phyloP scores from a whole-genome alignment of 495 filamentous ascomycete genomes.

The Aspergillus hancockii region DNA sequence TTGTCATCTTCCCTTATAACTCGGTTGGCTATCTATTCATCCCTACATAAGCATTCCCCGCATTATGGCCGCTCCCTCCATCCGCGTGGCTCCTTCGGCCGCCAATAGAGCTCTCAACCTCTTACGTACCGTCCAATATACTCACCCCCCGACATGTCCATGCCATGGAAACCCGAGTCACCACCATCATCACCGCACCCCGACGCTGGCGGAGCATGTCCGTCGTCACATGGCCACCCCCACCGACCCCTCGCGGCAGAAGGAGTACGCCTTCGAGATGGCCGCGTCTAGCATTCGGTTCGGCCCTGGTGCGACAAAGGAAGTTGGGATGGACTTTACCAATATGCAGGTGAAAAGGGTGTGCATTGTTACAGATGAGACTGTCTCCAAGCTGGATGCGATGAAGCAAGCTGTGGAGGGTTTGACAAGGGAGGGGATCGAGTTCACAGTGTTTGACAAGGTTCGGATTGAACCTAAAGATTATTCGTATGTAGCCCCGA shows the following conservation, averaged over 20 bases:
- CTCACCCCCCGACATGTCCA: constrained; percentile 85
- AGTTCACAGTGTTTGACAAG: constrained; percentile 77
- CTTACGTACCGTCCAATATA: constrained; percentile 84
- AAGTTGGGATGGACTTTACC: constrained; percentile 98
- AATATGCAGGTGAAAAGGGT: constrained; percentile 87
- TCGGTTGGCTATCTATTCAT: neutral
- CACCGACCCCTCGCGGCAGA: constrained; percentile 66
- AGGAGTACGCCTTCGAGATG: constrained; percentile 99
- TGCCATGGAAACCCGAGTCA: constrained; percentile 86
- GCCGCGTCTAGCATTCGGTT: constrained; percentile 90
- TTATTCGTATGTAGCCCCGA: constrained; percentile 57
- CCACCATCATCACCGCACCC: constrained; percentile 61
- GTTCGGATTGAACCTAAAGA: constrained; percentile 90
- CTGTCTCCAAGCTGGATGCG: constrained; percentile 74
- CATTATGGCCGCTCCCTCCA: constrained; percentile 50
- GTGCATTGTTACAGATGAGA: constrained; percentile 85
- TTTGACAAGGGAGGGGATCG: constrained; percentile 71
- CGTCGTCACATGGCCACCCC: constrained; percentile 72
- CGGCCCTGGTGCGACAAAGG: constrained; percentile 87
- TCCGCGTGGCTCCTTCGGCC: constrained; percentile 65
- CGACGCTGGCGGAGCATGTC: constrained; percentile 55
- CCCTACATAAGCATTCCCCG: neutral
- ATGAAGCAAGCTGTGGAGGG: constrained; percentile 83
- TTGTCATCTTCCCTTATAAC: neutral
- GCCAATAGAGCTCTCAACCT: constrained; percentile 78